Base-by-base conservation (phyloP, 192 early-diverging fungal species). In the Dispira simplex region DNA sequence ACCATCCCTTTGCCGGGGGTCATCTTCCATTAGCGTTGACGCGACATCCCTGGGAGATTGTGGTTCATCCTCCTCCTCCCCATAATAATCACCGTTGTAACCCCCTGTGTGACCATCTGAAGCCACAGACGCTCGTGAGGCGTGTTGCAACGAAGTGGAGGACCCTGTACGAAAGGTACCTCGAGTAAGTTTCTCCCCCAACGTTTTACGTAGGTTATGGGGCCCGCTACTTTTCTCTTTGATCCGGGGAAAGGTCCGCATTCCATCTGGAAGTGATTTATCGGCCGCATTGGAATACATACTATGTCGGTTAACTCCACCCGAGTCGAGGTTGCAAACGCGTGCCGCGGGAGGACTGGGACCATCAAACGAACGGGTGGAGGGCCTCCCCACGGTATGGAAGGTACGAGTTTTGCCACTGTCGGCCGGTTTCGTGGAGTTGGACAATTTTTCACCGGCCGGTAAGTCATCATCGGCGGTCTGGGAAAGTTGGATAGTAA, bases 311-410 rank as follows among this genome's bases (percentile, higher is more conserved):
- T 51, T 51, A 3, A 16, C 8, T 9, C 48, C 48, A 23, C 18
- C 18, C 18, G 18, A 20, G 48, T 51, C 21, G 48, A 23, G 16
- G 18, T 20, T 16, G 18, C 48, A 9, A 20, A 23, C 16, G 2
- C 48, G 48, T 51, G 48, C 48, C 4, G 78, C 71, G n/a, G 16
- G 18, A 4, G 18, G 18, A 51, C 8, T 51, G 48, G 48, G 21
- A 51, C 16, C 48, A 23, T 51, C 48, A 8, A 51, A 51, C 4
- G 48, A 51, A 4, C 48, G 48, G 21, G 18, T 23, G 8, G 48
- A 20, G 48, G 48, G 1, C 8, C 48, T 2, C 21, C 48, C 48
- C 16, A 51, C 18, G 4, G 48, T 20, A 8, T 23, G 16, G 8
- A 20, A 23, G 48, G 48, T 23, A 23, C 48, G 18, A 2, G 21